phyloP scores from a whole-genome alignment of 2,329 filamentous ascomycete genomes.

The Ophiocordyceps polyrhachis-furcata region DNA sequence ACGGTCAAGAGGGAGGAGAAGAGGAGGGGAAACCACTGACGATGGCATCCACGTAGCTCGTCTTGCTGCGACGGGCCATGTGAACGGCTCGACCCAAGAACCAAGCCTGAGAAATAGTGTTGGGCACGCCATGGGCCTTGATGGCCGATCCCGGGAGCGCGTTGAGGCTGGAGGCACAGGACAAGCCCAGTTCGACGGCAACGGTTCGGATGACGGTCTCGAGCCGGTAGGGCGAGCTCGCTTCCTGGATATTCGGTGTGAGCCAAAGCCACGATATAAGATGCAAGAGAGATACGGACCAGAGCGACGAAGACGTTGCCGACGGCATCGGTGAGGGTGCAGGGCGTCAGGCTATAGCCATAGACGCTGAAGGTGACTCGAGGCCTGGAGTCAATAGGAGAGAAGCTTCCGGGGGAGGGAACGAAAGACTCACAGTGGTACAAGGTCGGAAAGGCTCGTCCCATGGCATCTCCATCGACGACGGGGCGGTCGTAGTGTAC shows the following conservation, averaged over 20 bases:
- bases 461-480: constrained; percentile 19
- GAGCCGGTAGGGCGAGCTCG: constrained; percentile 15
- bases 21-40: constrained; percentile 4
- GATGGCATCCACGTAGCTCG: constrained; percentile 11
- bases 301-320: constrained; percentile 17
- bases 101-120: constrained; percentile 16
- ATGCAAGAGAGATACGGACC: constrained; percentile 6
- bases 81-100: constrained; percentile 15
- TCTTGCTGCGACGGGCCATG: constrained; percentile 11
- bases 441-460: constrained; percentile 19
- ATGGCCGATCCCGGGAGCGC: constrained; percentile 15
- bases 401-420: background rate
- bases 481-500: constrained; percentile 18
- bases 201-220: constrained; percentile 17
- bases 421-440: constrained; percentile 10
- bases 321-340: constrained; percentile 17
- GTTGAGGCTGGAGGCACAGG: constrained; percentile 16
- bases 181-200: constrained; percentile 19
- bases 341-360: constrained; percentile 16
- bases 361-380: constrained; percentile 20
- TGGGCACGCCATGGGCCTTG: constrained; percentile 14
- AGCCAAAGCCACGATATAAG: too few relatives aligned
- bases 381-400: background rate
- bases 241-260: too few relatives aligned
- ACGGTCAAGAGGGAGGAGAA: background rate